phyloP scores from a whole-genome alignment of 2,329 filamentous ascomycete genomes.

The Arthrobotrys conoides region DNA sequence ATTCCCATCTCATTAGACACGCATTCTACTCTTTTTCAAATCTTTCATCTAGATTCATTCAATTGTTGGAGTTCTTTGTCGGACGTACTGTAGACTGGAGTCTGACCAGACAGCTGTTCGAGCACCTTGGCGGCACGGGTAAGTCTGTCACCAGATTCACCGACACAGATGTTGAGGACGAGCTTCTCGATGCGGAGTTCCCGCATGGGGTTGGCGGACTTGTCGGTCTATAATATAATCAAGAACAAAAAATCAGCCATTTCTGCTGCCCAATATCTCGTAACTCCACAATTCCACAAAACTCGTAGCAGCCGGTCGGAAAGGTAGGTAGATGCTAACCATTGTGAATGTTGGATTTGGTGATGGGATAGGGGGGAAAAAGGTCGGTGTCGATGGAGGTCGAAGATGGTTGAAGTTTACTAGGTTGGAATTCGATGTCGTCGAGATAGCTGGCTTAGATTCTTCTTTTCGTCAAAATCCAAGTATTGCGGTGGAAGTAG shows the following conservation, averaged over 20 bases:
- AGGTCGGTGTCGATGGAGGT: conserved; percentile 46
- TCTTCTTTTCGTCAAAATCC: conserved; percentile 53
- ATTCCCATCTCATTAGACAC: conserved; percentile 30
- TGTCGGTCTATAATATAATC: conserved; percentile 48
- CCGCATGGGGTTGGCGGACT: conserved; percentile 91
- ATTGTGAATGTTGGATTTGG: conserved; percentile 54
- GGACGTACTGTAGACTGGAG: conserved; percentile 95
- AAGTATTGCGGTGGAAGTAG: conserved; percentile 4
- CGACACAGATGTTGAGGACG: conserved; percentile 99
- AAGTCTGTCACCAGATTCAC: conserved; percentile 99
- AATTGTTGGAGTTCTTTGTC: conserved; percentile 18
- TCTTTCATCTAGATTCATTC: neutral
- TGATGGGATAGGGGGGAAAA: conserved; percentile 1
- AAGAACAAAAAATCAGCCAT: conserved; percentile 43
- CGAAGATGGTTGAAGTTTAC: conserved; percentile 25
- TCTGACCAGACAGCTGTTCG: conserved; percentile 99
- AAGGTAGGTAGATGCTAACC: conserved; percentile 44
- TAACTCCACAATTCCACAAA: neutral
- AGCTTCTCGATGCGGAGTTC: conserved; percentile 97
- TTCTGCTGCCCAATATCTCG: conserved; percentile 2
- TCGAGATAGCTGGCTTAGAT: conserved; percentile 52
- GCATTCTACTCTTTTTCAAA: neutral
- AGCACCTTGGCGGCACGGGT: conserved; percentile 99
- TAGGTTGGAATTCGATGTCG: conserved; percentile 43
- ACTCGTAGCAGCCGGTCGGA: neutral